Conservation (phyloP, 495 filamentous ascomycete genomes). For the Collariella sp. region DNA sequence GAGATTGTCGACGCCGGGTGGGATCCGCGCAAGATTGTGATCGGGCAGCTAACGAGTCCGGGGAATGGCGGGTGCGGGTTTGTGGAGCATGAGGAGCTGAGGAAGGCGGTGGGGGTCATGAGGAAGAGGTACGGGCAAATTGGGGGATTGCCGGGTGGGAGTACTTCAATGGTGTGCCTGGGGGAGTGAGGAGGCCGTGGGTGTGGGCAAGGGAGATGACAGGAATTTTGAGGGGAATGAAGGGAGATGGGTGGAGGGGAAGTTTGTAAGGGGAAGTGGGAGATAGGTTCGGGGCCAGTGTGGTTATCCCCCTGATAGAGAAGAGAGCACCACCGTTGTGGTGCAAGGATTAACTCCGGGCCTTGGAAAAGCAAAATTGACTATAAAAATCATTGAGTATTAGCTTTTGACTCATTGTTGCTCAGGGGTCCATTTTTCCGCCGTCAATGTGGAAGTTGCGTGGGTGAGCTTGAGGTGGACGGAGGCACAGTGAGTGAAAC, state of each 20-base stretch:
- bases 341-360: too few species aligned
- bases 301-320: background rate
- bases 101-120: constrained; percentile 38
- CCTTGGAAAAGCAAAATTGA: too few species aligned
- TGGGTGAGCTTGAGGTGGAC: too few species aligned
- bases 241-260: constrained; percentile 16
- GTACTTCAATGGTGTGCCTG: constrained; percentile 65
- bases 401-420: too few species aligned
- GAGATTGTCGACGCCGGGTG: constrained; percentile 54
- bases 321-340: too few species aligned
- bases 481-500: too few species aligned
- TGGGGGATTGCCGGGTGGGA: constrained; percentile 87
- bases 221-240: constrained; percentile 36
- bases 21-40: constrained; percentile 56
- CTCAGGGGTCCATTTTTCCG: too few species aligned
- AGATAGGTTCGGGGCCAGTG: constrained; percentile 18
- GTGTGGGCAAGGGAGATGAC: constrained; percentile 59
- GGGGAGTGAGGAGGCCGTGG: constrained; percentile 53
- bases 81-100: constrained; percentile 28
- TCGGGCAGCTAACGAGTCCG: constrained; percentile 64
- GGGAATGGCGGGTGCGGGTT: constrained; percentile 52
- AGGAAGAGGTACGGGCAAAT: constrained; percentile 50
- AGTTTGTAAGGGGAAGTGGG: constrained; percentile 2
- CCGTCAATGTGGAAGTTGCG: too few species aligned
- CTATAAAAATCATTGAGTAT: too few species aligned